Conservation (phyloP, 305 asterid species). For the Fraxinus nigra region DNA sequence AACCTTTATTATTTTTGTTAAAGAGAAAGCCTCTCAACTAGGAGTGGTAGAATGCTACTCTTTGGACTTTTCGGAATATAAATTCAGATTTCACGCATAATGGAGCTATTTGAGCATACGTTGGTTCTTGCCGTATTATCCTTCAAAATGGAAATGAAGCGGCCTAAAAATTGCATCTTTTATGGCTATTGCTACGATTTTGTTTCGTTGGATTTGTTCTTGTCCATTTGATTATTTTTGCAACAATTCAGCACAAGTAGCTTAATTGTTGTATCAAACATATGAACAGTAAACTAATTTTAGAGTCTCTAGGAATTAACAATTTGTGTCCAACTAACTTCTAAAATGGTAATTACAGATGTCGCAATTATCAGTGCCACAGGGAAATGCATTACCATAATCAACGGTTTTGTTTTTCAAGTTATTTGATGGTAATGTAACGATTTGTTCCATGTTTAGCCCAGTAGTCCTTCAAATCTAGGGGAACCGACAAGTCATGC, state of each 20-base stretch:
- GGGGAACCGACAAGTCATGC: conserved; percentile 49
- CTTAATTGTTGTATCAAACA: neutral
- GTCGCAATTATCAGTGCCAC: neutral
- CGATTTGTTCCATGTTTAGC: conserved; percentile 87
- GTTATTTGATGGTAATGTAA: conserved; percentile 66
- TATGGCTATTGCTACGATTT: neutral
- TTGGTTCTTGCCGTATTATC: neutral
- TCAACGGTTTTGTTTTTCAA: neutral
- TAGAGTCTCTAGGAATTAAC: neutral
- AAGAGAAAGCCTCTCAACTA: neutral
- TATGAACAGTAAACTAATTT: neutral
- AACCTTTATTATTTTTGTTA: too few relatives aligned
- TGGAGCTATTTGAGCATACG: neutral
- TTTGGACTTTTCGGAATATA: neutral
- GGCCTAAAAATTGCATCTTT: neutral
- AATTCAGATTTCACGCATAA: neutral
- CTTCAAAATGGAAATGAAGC: neutral
- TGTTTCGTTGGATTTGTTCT: neutral
- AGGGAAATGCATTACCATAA: neutral
- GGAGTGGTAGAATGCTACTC: neutral
- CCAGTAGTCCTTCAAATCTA: conserved; percentile 76
- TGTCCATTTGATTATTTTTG: neutral
- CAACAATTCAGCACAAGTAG: neutral
- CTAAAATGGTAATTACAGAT: neutral
- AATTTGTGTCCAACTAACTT: neutral